Base-by-base conservation (phyloP, 1,284 basidiomycete genomes). In the Ganoderma lucidum region DNA sequence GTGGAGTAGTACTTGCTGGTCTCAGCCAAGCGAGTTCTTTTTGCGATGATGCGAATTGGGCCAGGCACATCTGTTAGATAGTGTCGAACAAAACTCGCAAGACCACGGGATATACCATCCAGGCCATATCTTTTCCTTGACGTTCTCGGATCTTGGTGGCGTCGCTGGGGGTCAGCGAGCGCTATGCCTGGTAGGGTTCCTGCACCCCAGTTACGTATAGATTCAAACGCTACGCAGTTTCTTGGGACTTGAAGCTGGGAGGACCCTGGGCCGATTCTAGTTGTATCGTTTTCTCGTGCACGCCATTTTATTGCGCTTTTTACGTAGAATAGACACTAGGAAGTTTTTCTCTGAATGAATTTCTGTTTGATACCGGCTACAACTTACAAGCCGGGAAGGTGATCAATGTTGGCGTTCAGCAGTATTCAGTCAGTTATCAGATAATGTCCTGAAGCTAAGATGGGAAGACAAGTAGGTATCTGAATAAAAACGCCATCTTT, bases 131-230 rank as follows among this genome's bases (percentile, higher is more conserved):
- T 35, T 15, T 56, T 32, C 12, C 39, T 19, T 17, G 17, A 15
- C 30, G 15, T 56, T 30, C 53, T 56, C 30, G 32, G 30, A 56
- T 56, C 30, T 56, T 56, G 53, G 53, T 56, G 17, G 53, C 53
- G 28, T 30, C 53, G 53, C 53, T 55, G 15, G 15, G 32, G 30
- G 51, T 55, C 28, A 30, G 48, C 35, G 19, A 48, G 45, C 45
- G 45, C n/a, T n/a, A 48, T 10, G 19, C 44, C 19, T 48, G n/a
- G 45, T 23, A 23, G 45, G 19, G n/a, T 17, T 48, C 19, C 45
- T 10, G n/a, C 9, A 48, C 9, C 9, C 8, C 45, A 23, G 23
- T 48, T n/a, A 48, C 9, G 45, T 41, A 10, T 41, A 12, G 42
- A 44, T 15, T 19, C 17, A 15, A 2, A 44, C 42, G 42, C 17